phyloP scores from a whole-genome alignment of 306 rosid genomes.

The Trifolium pratense region DNA sequence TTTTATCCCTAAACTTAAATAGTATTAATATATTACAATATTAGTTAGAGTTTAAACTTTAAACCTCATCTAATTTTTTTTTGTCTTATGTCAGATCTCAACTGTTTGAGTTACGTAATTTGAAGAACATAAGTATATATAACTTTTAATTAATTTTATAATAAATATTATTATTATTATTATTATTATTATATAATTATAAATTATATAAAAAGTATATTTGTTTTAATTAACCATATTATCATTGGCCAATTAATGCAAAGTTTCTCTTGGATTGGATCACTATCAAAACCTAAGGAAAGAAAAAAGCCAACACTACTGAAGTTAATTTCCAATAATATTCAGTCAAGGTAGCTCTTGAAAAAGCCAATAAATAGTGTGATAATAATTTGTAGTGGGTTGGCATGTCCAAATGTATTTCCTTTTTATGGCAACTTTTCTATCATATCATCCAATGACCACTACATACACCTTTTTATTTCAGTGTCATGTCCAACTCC shows the following conservation, averaged over 20 bases:
- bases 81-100: no score
- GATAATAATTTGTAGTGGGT: constrained; percentile 43
- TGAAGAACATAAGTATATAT: background rate
- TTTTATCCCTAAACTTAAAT: no score
- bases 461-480: constrained; percentile 43
- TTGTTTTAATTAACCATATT: background rate
- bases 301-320: constrained; percentile 28
- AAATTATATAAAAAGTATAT: background rate
- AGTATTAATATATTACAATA: no score
- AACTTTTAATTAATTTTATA: background rate
- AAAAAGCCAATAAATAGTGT: constrained; percentile 38
- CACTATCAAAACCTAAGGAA: constrained; percentile 40
- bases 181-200: background rate
- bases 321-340: constrained; percentile 52
- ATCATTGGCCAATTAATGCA: background rate
- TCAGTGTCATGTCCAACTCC: constrained; percentile 46
- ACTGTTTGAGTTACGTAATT: background rate
- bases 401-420: constrained; percentile 48
- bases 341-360: constrained; percentile 41
- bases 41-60: no score
- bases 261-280: background rate
- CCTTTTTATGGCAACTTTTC: constrained; percentile 51
- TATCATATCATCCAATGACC: constrained; percentile 50
- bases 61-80: no score
- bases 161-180: background rate